Conservation (phyloP, 805 yeast genomes). For the Pichia deserticola region DNA sequence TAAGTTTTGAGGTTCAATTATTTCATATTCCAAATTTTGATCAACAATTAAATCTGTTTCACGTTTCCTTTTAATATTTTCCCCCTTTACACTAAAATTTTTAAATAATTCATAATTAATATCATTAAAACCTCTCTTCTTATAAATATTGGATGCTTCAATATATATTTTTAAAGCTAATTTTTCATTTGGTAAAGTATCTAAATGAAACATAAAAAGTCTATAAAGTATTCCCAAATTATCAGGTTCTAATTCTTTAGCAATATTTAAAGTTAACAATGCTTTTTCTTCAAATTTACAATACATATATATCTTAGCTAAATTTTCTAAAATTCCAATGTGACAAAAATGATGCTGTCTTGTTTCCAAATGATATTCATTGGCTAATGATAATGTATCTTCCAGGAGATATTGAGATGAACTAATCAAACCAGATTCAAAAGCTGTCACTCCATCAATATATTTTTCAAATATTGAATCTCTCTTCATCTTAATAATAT, state of each 20-base stretch:
- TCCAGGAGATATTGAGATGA: neutral
- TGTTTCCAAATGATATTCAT: neutral
- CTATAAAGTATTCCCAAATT: slow-evolving; percentile 4
- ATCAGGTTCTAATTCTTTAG: slow-evolving; percentile 3
- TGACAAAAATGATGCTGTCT: neutral
- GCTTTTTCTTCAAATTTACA: neutral
- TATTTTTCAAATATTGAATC: neutral
- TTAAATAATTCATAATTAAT: neutral
- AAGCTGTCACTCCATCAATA: neutral
- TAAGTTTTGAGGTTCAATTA: slow-evolving; percentile 3
- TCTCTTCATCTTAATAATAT: neutral
- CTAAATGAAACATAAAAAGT: neutral
- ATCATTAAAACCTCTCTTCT: neutral
- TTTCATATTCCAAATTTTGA: neutral
- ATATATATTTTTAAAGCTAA: slow-evolving; percentile 5
- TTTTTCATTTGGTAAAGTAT: slow-evolving; percentile 7
- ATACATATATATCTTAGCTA: slow-evolving; percentile 2
- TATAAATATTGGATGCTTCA: neutral
- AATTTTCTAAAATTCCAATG: neutral
- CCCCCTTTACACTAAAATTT: neutral
- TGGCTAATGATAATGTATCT: neutral
- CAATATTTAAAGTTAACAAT: neutral
- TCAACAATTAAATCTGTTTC: neutral
- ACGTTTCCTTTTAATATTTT: neutral
- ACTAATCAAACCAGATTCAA: slow-evolving; percentile 1